Percentiles rank a stretch among this genome's conserved stretches.
Conservation (phyloP, 352 stramenopile species). For the Phytopythium mirpurense region DNA sequence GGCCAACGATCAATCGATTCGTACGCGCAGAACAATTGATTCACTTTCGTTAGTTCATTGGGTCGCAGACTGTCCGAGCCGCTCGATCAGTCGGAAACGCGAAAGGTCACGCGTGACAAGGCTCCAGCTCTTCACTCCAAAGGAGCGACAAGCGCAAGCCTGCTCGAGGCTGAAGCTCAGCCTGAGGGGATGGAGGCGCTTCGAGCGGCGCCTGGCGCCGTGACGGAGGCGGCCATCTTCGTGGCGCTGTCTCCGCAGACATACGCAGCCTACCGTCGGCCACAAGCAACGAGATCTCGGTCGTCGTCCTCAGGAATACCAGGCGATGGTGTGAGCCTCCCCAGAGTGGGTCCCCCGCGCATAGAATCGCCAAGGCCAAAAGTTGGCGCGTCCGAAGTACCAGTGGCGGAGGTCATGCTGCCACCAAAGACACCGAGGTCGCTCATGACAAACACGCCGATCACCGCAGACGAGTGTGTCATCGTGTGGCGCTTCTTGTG, state of each 20-base stretch:
- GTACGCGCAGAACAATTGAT: no score
- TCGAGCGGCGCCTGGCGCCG: slow-evolving; percentile 15
- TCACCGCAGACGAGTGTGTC: slow-evolving; percentile 40
- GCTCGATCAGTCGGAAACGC: no score
- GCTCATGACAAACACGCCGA: slow-evolving; percentile 40
- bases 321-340: background rate
- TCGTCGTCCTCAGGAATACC: background rate
- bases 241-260: slow-evolving; percentile 16
- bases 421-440: slow-evolving; percentile 42
- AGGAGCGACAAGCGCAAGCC: no score
- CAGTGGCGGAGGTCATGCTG: slow-evolving; percentile 1
- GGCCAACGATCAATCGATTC: no score
- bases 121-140: no score
- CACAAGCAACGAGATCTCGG: background rate
- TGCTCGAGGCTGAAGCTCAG: no score
- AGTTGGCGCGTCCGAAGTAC: background rate
- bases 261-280: slow-evolving; percentile 1
- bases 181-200: slow-evolving; percentile 16
- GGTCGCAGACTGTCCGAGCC: no score
- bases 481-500: slow-evolving; percentile 66
- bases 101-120: no score
- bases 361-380: background rate
- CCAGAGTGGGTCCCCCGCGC: background rate
- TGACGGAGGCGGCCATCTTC: slow-evolving; percentile 47
- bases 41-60: no score